These are phyloP conservation scores for Bolboschoenoplectus hybrid DNA, from an alignment of 202 grass and related monocot species.

Conservation along the genomic window DNA sequence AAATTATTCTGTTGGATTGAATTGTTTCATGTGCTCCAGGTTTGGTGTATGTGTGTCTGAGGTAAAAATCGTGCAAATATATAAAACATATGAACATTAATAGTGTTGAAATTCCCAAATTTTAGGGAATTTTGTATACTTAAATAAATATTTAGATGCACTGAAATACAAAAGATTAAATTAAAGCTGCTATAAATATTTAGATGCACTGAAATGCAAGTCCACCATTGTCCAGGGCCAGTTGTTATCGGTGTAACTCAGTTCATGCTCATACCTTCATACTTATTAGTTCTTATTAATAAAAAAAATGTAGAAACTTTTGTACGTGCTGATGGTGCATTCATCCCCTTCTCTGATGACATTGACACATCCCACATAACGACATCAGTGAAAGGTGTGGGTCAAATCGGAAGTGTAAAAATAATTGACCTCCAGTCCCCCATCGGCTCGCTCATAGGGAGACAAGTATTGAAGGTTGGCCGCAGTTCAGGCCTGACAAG, in stretches of 20 bases:
- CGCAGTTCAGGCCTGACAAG: conserved; percentile 78
- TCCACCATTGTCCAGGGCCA: background rate
- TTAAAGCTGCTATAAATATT: background rate
- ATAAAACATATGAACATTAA: background rate
- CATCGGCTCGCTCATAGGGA: conserved; percentile 66
- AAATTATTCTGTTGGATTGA: conserved; percentile 16
- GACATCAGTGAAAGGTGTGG: conserved; percentile 66
- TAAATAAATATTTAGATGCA: background rate
- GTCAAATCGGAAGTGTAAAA: conserved; percentile 71
- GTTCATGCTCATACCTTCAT: conserved; percentile 4
- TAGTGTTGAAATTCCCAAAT: background rate
- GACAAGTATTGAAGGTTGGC: conserved; percentile 82
- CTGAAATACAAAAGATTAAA: background rate
- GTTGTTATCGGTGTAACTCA: conserved; percentile 16
- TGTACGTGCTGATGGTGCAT: conserved; percentile 76
- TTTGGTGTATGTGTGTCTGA: background rate
- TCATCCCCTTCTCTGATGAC: conserved; percentile 70
- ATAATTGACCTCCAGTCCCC: conserved; percentile 70
- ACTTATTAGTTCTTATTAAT: background rate
- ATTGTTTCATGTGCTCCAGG: background rate
- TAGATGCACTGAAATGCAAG: background rate
- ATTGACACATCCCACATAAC: conserved; percentile 61
- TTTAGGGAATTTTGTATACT: background rate
- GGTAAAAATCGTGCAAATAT: background rate
- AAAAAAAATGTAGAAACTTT: conserved; percentile 68